Evolutionary conservation across 495 filamentous ascomycete genomes (phyloP), one percentile per base, ranked within the genome.

Genomic region (Podospora anserina): DNA sequence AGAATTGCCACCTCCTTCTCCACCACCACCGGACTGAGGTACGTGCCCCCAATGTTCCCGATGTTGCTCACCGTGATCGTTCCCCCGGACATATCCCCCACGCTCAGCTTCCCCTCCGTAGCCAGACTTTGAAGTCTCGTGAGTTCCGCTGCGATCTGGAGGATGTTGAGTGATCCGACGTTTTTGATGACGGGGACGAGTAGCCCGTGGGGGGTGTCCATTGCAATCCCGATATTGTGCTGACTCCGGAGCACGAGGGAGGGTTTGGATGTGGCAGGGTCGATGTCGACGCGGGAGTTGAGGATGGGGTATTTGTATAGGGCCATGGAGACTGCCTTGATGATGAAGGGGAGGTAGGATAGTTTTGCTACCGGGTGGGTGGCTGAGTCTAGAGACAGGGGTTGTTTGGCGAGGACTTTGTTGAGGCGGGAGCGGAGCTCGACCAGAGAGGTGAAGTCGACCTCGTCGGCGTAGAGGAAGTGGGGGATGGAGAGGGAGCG

Each of bases 61-160:
- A 99, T 94, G 74, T 99, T 99, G 68, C 92, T 96, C 28, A 99
- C 87, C 0, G 96, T 97, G 74, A 99, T 93, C 0, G 95, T 97
- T 3, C 93, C 93, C 39, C 94, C 94, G 61, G 79, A 86, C 63
- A 98, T 79, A 79, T 99, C 94, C 9, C 87, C 83, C 4, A 89
- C 82, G 0, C 88, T 84, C 5, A 99, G 84, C 76, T 92, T 93
- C 3, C 92, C 92, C 11, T 84, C 79, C 16, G 84, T 82, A 1
- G 92, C 96, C 0, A 91, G 86, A 3, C 78, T 75, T 70, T 92
- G 89, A 23, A 99, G 85, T 16, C 92, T 88, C 3, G 80, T 78
- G 4, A 97, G 83, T 75, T 97, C 93, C 15, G 84, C 78, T 5
- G 92, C 91, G 66, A 99, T 90, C 49, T 88, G 84, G 20, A 89